Evolutionary conservation across 345 rosid genomes (phyloP).

Genomic region (Conringia planisiliqua): DNA sequence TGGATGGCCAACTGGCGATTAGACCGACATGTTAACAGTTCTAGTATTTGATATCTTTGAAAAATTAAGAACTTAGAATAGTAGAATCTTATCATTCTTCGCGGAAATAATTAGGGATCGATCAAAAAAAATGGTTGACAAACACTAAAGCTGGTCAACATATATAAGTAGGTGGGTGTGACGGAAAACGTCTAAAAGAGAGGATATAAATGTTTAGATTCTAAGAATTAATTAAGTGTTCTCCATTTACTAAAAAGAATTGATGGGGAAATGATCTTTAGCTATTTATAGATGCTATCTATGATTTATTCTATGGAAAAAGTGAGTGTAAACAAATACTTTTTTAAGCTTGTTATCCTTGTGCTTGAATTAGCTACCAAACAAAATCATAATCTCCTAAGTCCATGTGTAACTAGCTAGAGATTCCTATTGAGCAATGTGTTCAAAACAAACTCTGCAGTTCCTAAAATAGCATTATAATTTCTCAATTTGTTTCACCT

Average conservation of each 20-base stretch:
- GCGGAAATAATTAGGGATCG: neutral
- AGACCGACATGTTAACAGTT: neutral
- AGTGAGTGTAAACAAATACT: neutral
- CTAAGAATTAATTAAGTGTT: neutral
- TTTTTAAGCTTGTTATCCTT: neutral
- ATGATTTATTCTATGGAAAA: neutral
- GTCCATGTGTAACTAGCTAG: neutral
- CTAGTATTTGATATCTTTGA: neutral
- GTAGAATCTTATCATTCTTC: neutral
- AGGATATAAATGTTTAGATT: neutral
- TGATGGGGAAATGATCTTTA: neutral
- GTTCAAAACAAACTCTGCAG: neutral
- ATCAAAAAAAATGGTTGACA: neutral
- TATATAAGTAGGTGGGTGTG: neutral
- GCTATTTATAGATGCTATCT: neutral
- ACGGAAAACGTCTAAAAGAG: neutral
- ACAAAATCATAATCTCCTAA: neutral
- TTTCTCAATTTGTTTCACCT: neutral
- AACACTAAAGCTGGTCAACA: neutral
- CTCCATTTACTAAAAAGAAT: neutral
- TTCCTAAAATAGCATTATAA: neutral
- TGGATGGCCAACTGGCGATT: neutral
- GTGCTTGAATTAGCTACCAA: neutral
- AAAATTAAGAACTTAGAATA: neutral
- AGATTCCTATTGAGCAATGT: neutral